Base-by-base conservation (phyloP, 768 basidiomycete genomes). In the Mycena rosella region DNA sequence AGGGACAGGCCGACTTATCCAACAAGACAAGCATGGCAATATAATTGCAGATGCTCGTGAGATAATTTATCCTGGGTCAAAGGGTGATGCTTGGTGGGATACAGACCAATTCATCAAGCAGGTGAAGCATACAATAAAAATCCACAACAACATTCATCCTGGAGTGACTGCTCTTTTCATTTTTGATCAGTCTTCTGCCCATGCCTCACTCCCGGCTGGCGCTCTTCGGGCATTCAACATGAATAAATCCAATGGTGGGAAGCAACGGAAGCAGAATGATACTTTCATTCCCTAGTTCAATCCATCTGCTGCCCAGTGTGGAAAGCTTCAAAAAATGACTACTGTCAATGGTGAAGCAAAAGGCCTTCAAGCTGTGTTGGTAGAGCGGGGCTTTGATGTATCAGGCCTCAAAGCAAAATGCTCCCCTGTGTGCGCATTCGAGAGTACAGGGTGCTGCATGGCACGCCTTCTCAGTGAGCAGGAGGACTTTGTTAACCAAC, bases 31-130 rank as follows among this genome's bases (percentile, higher is more conserved):
- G 40, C n/a, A 38, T 60, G 54, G 54, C 24, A 22, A 52, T n/a
- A 30, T 63, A 9, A 60, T 73, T 54, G 42, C n/a, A 17, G 59
- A 74, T 71, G 63, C 63, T n/a, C 34, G 65, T 36, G 59, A 73
- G 29, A 65, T 70, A 24, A 75, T 75, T 18, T 75, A 68, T 58
- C 72, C 70, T 5, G 71, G 71, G 27, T 72, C 71, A 45, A 72
- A 73, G 58, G 59, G 63, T 4, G 61, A 74, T 67, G 60, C 67
- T 13, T 74, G 68, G 67, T 74, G 72, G 72, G 70, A 74, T 57
- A 63, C 67, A 52, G 48, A 72, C n/a, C n/a, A n/a, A n/a, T n/a
- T n/a, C n/a, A n/a, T n/a, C n/a, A n/a, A n/a, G n/a, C n/a, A n/a
- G n/a, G n/a, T n/a, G n/a, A n/a, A n/a, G n/a, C n/a, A n/a, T n/a